Base-by-base conservation (phyloP, 768 basidiomycete species). In the Paxillus rubicundulus region DNA sequence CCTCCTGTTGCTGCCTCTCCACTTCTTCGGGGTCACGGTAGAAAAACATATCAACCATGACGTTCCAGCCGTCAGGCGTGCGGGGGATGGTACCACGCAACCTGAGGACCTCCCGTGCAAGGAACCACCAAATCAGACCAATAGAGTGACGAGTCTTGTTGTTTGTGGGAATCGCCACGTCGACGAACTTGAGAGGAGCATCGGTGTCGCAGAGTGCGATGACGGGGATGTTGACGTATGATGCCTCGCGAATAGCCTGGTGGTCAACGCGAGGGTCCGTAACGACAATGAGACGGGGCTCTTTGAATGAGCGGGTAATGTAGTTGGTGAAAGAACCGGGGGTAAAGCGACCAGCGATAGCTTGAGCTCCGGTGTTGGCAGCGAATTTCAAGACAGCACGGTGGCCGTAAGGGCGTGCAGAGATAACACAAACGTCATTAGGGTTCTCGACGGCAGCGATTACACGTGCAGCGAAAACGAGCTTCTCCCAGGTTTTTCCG, bases 1-100 rank as follows among this genome's bases (percentile, higher is more conserved):
- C 92, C 70, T 93, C 95, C 67, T 90, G 86, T 69, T 93, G 91
- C 76, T 98, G 96, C 76, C 89, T 92, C 84, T 98, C 95, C 62
- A 98, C 90, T 75, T 99, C 97, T 72, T 99, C 95, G 56, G 96
- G 94, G 77, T 98, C 96, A 67, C 96, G 91, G 85, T 98, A 98
- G 87, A 98, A 94, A 88, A 95, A 95, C 87, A 96, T 89, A 74
- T 96, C 95, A 60, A 95, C 93, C 92, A 98, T 97, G 72, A 97
- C 89, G 70, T 86, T 90, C 97, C 97, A 99, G 64, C 89, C 91
- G 57, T 96, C 94, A 56, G 83, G 72, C 38, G 92, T 88, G 64
- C 97, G 85, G 54, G 93, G 88, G 72, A 98, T 86, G 51, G 91
- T 89, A 43, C 97, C 97, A 56, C 93, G 85, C 67, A 99, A 81